A percentile compares a stretch with the other conserved stretches of the same genome.
Evolutionary conservation across 1,284 basidiomycete species (phyloP).

Genomic region (Papiliotrema laurentii): DNA sequence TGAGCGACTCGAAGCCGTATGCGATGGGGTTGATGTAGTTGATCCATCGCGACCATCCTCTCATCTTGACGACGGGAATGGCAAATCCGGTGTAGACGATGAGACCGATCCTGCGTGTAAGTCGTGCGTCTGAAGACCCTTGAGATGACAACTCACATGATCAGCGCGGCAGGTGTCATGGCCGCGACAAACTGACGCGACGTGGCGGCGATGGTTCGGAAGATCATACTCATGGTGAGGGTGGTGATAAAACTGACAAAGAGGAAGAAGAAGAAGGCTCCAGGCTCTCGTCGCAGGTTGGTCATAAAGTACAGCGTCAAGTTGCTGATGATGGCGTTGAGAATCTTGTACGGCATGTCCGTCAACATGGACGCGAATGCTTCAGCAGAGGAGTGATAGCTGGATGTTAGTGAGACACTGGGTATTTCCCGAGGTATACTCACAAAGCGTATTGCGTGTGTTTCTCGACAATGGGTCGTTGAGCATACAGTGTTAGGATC

Average conservation of each 20-base stretch:
- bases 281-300: conserved; percentile 47
- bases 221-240: conserved; percentile 52
- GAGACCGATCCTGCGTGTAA: too few relatives aligned
- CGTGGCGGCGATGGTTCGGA: conserved; percentile 51
- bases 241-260: conserved; percentile 30
- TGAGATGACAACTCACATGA: too few relatives aligned
- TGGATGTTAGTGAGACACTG: conserved; percentile 55
- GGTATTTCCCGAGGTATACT: conserved; percentile 28
- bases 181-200: conserved; percentile 49
- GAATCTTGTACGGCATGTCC: conserved; percentile 52
- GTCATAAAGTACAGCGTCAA: conserved; percentile 50
- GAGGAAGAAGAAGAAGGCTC: conserved; percentile 32
- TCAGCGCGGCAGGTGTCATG: conserved; percentile 49
- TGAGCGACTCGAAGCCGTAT: conserved; percentile 49
- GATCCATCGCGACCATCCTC: conserved; percentile 53
- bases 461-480: conserved; percentile 50
- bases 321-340: conserved; percentile 45
- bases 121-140: too few relatives aligned
- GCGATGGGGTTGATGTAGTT: conserved; percentile 52
- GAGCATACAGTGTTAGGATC: conserved; percentile 51
- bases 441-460: conserved; percentile 49
- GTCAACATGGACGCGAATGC: conserved; percentile 50
- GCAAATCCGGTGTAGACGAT: conserved; percentile 53
- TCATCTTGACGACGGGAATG: conserved; percentile 47
- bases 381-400: conserved; percentile 50